Percentiles rank a stretch among this genome's conserved stretches.
Conservation (phyloP, 257 asterid genomes). For the Petunia axillaris region DNA sequence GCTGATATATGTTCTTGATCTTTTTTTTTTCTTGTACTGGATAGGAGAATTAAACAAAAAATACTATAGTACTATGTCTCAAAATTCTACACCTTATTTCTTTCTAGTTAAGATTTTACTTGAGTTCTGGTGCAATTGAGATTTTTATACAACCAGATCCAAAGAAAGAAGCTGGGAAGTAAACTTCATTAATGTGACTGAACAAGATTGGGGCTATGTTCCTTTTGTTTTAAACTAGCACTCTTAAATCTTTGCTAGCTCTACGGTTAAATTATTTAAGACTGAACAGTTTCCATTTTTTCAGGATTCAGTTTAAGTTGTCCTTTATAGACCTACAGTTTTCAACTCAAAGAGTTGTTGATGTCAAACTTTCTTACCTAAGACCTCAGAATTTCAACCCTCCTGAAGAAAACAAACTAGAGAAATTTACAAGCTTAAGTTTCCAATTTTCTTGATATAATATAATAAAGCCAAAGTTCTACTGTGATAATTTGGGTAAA, state of each 20-base stretch:
- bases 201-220: constrained; percentile 72
- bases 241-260: constrained; percentile 52
- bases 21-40: background rate
- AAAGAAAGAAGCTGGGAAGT: constrained; percentile 36
- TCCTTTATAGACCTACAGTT: background rate
- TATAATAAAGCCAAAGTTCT: background rate
- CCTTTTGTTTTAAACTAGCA: constrained; percentile 53
- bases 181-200: constrained; percentile 65
- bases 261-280: constrained; percentile 43
- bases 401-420: background rate
- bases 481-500: background rate
- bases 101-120: background rate
- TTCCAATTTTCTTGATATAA: background rate
- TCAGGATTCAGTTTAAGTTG: background rate
- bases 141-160: constrained; percentile 36
- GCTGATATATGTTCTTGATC: background rate
- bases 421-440: background rate
- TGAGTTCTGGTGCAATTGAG: background rate
- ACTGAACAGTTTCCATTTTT: constrained; percentile 39
- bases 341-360: background rate
- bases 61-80: background rate
- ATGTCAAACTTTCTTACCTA: background rate
- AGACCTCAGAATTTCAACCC: background rate
- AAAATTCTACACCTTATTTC: background rate
- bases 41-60: background rate